Evolutionary conservation across 2,329 filamentous ascomycete species (phyloP).

Genomic region (Monilinia vaccinii-corymbosi): DNA sequence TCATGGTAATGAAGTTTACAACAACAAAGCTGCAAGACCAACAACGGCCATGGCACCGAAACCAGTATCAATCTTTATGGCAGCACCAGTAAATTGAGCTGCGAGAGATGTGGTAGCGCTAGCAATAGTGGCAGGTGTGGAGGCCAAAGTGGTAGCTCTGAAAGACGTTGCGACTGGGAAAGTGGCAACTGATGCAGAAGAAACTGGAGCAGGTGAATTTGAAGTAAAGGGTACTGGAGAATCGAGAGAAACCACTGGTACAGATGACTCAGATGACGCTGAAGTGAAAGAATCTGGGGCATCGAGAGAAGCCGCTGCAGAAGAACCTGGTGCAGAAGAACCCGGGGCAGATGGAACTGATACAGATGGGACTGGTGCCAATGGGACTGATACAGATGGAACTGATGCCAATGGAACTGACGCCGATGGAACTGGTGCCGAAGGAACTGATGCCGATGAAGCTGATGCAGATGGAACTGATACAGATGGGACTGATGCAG

Average conservation of each 20-base stretch:
- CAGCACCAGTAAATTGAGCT: conserved; percentile 17
- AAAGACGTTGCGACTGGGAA: background rate
- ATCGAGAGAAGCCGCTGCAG: too few relatives aligned
- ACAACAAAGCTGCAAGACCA: conserved; percentile 21
- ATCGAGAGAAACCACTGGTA: conserved; percentile 2
- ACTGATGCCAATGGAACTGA: too few relatives aligned
- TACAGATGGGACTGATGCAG: too few relatives aligned
- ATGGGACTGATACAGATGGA: too few relatives aligned
- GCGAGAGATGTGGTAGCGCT: conserved; percentile 9
- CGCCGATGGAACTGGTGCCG: too few relatives aligned
- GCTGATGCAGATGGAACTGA: too few relatives aligned
- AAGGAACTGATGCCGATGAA: too few relatives aligned
- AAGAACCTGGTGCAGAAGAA: background rate
- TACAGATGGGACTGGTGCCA: too few relatives aligned
- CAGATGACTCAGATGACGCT: background rate
- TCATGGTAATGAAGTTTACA: conserved; percentile 17
- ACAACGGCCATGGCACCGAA: conserved; percentile 20
- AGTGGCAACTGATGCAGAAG: background rate
- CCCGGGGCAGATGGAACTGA: background rate
- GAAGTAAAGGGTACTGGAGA: background rate
- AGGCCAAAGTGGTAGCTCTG: background rate
- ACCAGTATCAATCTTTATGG: conserved; percentile 16
- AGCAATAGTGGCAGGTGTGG: background rate
- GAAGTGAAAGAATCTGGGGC: too few relatives aligned
- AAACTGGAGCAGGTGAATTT: background rate